Conservation (phyloP, 1,284 basidiomycete genomes). For the Mycena sp. region DNA sequence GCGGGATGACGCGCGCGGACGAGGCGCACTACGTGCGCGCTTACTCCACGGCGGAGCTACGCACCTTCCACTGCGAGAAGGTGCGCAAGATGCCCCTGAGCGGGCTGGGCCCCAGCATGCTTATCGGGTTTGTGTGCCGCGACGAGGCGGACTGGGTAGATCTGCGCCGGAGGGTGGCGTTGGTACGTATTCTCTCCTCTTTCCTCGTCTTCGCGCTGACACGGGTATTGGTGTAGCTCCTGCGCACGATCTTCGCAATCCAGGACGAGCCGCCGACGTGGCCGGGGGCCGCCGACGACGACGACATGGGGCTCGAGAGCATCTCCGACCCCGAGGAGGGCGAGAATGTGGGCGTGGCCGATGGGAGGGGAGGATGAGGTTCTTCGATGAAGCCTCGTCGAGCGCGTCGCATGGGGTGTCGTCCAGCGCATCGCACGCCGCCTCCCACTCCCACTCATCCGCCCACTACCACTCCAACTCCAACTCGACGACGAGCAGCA, state of each 20-base stretch:
- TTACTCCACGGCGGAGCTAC: constrained; percentile 63
- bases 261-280: constrained; percentile 83
- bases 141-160: constrained; percentile 88
- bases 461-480: too few relatives aligned
- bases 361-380: too few relatives aligned
- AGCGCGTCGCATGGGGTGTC: too few relatives aligned
- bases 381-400: too few relatives aligned
- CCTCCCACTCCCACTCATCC: too few relatives aligned
- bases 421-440: constrained; percentile 23
- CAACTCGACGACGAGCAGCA: too few relatives aligned
- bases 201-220: constrained; percentile 36
- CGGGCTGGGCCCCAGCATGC: constrained; percentile 87
- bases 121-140: constrained; percentile 89
- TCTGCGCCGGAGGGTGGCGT: constrained; percentile 74
- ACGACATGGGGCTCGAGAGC: neutral
- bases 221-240: too few relatives aligned
- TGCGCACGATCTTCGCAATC: too few relatives aligned
- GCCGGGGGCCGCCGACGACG: constrained; percentile 37
- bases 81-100: constrained; percentile 73
- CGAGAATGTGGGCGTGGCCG: too few relatives aligned
- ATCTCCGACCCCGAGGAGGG: neutral
- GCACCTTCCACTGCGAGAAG: constrained; percentile 93
- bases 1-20: neutral
- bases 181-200: constrained; percentile 78
- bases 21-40: neutral